Conservation (phyloP, 208 protist species). For the Histomonas meleagridis region DNA sequence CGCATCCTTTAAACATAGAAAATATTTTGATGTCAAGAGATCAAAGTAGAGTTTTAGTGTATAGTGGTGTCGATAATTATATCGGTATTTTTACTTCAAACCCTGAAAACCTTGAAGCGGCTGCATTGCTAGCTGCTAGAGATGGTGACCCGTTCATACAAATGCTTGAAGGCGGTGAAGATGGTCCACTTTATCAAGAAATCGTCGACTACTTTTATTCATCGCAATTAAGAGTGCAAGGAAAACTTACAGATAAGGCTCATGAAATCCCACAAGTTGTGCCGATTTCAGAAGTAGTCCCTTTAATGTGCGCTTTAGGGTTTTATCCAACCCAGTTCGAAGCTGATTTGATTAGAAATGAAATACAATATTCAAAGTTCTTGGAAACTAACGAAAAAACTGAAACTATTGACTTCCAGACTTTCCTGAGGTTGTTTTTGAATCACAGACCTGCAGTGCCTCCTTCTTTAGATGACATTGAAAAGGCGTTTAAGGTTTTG, state of each 20-base stretch:
- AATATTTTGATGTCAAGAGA: background rate
- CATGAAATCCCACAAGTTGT: slow-evolving; percentile 32
- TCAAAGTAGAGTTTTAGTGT: background rate
- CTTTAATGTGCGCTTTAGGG: background rate
- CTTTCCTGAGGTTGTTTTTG: slow-evolving; percentile 5
- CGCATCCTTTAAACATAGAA: background rate
- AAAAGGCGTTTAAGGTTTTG: background rate
- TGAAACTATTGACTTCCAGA: slow-evolving; percentile 17
- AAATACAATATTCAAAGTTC: slow-evolving; percentile 24
- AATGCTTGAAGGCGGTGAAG: slow-evolving; percentile 33
- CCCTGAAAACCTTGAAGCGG: background rate
- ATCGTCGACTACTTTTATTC: slow-evolving; percentile 27
- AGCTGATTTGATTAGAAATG: slow-evolving; percentile 2
- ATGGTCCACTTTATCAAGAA: slow-evolving; percentile 28
- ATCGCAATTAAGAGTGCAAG: background rate
- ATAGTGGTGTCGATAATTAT: background rate
- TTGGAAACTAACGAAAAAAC: slow-evolving; percentile 26
- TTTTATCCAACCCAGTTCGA: slow-evolving; percentile 33
- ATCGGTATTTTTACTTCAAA: slow-evolving; percentile 15
- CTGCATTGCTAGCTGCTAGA: background rate
- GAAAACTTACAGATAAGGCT: slow-evolving; percentile 23
- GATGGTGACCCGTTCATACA: slow-evolving; percentile 15
- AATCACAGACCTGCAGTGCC: slow-evolving; percentile 28
- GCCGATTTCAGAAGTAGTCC: slow-evolving; percentile 5
- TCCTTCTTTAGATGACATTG: slow-evolving; percentile 10